Percentiles rank a stretch among this genome's conserved stretches.
These are phyloP conservation scores for Amanita phalloides DNA, from an alignment of 768 basidiomycete genomes.

Conservation along the genomic window DNA sequence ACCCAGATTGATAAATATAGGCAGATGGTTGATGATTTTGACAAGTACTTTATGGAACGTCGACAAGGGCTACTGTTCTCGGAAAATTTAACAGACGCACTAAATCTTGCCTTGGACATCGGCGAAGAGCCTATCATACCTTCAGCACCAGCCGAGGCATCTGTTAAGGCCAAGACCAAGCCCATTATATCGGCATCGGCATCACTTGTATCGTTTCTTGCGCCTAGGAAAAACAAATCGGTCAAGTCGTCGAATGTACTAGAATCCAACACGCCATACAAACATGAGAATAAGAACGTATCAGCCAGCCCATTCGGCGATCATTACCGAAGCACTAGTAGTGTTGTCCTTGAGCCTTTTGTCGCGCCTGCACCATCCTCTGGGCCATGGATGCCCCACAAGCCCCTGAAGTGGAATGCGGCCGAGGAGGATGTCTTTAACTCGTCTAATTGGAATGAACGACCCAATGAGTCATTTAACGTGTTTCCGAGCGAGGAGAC, in stretches of 20 bases:
- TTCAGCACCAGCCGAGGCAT: conserved; percentile 16
- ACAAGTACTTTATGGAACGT: conserved; percentile 75
- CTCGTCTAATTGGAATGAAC: conserved; percentile 35
- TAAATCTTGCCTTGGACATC: conserved; percentile 63
- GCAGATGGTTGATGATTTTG: conserved; percentile 64
- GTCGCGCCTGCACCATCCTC: conserved; percentile 46
- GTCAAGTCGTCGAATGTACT: conserved; percentile 20
- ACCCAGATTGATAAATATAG: conserved; percentile 78
- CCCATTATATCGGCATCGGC: conserved; percentile 40
- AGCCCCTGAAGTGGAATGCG: conserved; percentile 37
- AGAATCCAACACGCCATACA: conserved; percentile 38
- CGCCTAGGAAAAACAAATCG: conserved; percentile 59
- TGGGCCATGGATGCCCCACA: conserved; percentile 55
- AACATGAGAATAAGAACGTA: conserved; percentile 26
- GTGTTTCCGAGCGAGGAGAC: conserved; percentile 12
- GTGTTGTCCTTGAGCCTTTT: conserved; percentile 63
- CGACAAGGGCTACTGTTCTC: conserved; percentile 85
- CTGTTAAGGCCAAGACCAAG: conserved; percentile 34
- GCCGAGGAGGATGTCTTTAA: conserved; percentile 69
- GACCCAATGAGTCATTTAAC: conserved; percentile 5
- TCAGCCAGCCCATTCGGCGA: conserved; percentile 72
- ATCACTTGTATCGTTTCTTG: conserved; percentile 67
- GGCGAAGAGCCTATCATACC: conserved; percentile 30
- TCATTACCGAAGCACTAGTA: conserved; percentile 73
- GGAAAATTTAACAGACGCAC: conserved; percentile 85